Percentiles rank a stretch among this genome's conserved stretches.
Conservation (phyloP, 2,329 filamentous ascomycete species). For the Colletotrichum navitas region DNA sequence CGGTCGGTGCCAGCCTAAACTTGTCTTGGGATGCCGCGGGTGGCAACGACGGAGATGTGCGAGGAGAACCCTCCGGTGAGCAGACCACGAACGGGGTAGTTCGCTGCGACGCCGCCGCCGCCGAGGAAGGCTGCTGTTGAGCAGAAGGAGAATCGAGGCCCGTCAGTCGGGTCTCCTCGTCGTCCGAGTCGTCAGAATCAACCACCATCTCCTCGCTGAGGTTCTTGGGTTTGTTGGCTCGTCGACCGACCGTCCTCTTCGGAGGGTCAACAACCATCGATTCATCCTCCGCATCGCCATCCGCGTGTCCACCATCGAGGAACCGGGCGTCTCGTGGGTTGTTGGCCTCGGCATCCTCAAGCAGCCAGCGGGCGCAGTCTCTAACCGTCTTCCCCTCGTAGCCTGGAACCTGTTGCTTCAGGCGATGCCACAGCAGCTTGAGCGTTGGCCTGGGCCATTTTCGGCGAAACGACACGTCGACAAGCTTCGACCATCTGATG, state of each 20-base stretch:
- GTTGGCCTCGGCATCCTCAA: slow-evolving; percentile 50
- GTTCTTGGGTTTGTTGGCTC: neutral
- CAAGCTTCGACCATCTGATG: slow-evolving; percentile 64
- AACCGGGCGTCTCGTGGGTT: slow-evolving; percentile 6
- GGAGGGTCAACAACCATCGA: slow-evolving; percentile 5
- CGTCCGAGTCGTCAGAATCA: slow-evolving; percentile 2
- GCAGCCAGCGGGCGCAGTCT: slow-evolving; percentile 53
- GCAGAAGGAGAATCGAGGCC: neutral
- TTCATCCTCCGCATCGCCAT: slow-evolving; percentile 24
- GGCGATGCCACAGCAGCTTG: slow-evolving; percentile 55
- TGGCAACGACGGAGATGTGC: neutral
- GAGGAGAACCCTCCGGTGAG: neutral
- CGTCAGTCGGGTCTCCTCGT: slow-evolving; percentile 5
- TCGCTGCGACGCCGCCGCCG: slow-evolving; percentile 2
- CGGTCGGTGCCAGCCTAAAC: slow-evolving; percentile 1
- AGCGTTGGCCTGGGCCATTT: slow-evolving; percentile 55
- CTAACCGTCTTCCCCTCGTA: slow-evolving; percentile 50
- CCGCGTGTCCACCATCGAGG: slow-evolving; percentile 17
- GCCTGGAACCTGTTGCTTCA: slow-evolving; percentile 52
- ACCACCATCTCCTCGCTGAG: slow-evolving; percentile 23
- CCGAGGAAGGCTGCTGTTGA: slow-evolving; percentile 6
- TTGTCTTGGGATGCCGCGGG: slow-evolving; percentile 2
- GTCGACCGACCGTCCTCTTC: neutral
- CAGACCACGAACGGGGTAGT: neutral
- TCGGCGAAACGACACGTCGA: slow-evolving; percentile 55